phyloP scores from a whole-genome alignment of 805 yeast species.

The Pichia sporocuriosa region DNA sequence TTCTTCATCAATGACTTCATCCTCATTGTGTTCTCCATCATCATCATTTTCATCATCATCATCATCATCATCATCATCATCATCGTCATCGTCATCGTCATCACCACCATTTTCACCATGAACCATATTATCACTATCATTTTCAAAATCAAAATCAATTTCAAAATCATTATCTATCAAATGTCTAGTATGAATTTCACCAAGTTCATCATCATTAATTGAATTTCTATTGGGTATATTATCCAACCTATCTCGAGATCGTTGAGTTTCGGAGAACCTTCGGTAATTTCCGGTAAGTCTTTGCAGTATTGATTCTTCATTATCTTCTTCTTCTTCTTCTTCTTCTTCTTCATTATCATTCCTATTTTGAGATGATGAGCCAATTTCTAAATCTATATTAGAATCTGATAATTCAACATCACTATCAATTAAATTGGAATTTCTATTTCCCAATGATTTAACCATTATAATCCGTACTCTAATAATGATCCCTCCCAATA shows the following conservation, averaged over 20 bases:
- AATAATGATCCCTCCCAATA: too few species aligned
- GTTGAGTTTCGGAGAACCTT: conserved; percentile 25
- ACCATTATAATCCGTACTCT: too few species aligned
- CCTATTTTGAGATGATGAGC: not conserved
- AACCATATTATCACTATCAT: conserved; percentile 12
- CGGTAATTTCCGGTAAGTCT: conserved; percentile 37
- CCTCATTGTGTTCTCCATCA: conserved; percentile 11
- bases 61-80: not conserved
- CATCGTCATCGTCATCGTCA: conserved; percentile 1
- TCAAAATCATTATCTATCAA: not conserved
- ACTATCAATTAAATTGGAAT: not conserved
- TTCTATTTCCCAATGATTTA: not conserved
- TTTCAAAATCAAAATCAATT: conserved; percentile 2
- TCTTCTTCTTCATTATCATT: conserved; percentile 9
- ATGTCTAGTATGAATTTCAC: conserved; percentile 1
- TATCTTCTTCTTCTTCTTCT: conserved; percentile 21
- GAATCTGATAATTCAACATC: conserved; percentile 7
- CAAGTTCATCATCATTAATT: conserved; percentile 5
- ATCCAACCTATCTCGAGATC: conserved; percentile 10
- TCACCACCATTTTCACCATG: conserved; percentile 19
- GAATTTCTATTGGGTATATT: conserved; percentile 13
- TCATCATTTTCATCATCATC: conserved; percentile 15
- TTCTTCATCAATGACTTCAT: conserved; percentile 18
- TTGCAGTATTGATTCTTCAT: conserved; percentile 27
- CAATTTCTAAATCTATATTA: not conserved